Evolutionary conservation across 495 filamentous ascomycete genomes (phyloP).

Genomic region (Chlorociboria aeruginascens): DNA sequence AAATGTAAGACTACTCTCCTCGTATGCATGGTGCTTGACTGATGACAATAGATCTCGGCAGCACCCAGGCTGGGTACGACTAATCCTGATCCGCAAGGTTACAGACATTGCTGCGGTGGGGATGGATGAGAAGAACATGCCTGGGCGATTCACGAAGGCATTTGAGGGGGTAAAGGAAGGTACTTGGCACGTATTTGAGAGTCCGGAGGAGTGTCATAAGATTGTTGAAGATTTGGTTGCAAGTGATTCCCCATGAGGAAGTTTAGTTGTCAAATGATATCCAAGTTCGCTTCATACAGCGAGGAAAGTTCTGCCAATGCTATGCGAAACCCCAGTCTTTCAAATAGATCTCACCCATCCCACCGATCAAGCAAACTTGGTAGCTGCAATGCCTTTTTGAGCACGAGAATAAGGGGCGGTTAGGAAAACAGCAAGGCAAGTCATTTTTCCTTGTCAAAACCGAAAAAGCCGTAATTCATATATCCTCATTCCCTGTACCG

Average conservation of each 20-base stretch:
- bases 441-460: too few relatives aligned
- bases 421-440: too few relatives aligned
- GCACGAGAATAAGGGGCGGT: too few relatives aligned
- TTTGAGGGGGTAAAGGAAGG: conserved; percentile 61
- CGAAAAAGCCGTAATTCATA: too few relatives aligned
- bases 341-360: too few relatives aligned
- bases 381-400: too few relatives aligned
- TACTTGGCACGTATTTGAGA: conserved; percentile 70
- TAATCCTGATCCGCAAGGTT: conserved; percentile 77
- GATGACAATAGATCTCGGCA: conserved; percentile 24
- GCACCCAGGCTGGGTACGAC: conserved; percentile 60
- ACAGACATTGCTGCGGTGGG: conserved; percentile 60
- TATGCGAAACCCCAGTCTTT: too few relatives aligned
- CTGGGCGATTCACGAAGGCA: conserved; percentile 66
- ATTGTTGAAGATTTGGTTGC: conserved; percentile 26
- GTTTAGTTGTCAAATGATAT: too few relatives aligned
- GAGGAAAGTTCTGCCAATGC: too few relatives aligned
- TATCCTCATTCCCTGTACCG: too few relatives aligned
- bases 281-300: too few relatives aligned
- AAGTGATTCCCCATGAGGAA: not conserved
- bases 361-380: too few relatives aligned
- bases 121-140: conserved; percentile 56
- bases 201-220: conserved; percentile 48
- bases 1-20: conserved; percentile 36
- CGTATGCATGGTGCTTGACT: not conserved